Percentiles rank a stretch among this genome's conserved stretches.
These are phyloP conservation scores for Canna indica DNA, from an alignment of 176 grass and related monocot species.

Conservation along the genomic window DNA sequence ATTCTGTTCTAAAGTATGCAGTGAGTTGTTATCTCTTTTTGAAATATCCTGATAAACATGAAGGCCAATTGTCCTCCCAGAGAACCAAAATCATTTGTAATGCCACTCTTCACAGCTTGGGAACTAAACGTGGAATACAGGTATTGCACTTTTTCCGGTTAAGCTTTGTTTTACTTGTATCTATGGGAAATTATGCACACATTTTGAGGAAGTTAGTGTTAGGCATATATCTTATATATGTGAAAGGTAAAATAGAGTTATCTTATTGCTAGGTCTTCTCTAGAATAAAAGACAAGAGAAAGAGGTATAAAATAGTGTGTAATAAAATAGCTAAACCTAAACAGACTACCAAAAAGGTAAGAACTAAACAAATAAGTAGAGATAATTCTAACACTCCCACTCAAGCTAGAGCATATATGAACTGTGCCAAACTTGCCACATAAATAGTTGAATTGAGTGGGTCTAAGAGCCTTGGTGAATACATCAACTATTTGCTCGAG, in stretches of 20 bases:
- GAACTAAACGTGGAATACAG: slow-evolving; percentile 63
- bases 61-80: slow-evolving; percentile 53
- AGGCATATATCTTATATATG: neutral
- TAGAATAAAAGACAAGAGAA: too few species aligned
- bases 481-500: too few species aligned
- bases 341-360: too few species aligned
- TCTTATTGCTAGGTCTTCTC: too few species aligned
- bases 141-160: slow-evolving; percentile 23
- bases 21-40: slow-evolving; percentile 67
- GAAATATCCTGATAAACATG: slow-evolving; percentile 59
- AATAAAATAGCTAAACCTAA: too few species aligned
- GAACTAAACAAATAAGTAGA: too few species aligned
- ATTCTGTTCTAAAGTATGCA: slow-evolving; percentile 80
- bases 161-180: neutral
- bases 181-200: neutral
- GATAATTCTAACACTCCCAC: too few species aligned
- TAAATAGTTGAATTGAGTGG: too few species aligned
- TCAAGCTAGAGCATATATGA: too few species aligned
- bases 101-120: slow-evolving; percentile 66
- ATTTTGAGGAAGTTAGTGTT: neutral
- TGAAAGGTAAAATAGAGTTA: neutral
- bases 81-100: slow-evolving; percentile 57
- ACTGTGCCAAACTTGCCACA: too few species aligned
- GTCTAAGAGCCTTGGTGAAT: too few species aligned
- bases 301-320: too few species aligned